Conservation (phyloP, 2,329 filamentous ascomycete species). For the Ascochyta rabiei region DNA sequence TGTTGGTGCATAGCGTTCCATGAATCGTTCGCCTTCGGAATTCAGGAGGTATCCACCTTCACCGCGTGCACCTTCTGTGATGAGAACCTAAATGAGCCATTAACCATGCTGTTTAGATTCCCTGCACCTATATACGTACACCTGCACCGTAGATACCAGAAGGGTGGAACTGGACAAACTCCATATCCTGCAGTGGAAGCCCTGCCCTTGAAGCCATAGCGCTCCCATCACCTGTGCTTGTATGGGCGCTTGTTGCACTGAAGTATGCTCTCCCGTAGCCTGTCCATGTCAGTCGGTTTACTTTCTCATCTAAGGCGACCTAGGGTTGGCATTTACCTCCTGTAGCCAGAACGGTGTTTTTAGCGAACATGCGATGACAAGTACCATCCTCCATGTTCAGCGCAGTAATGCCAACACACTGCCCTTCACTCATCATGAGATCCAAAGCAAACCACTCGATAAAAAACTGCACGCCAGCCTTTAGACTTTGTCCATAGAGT, state of each 20-base stretch:
- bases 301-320: neutral
- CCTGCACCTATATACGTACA: constrained; percentile 27
- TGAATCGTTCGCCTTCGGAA: constrained; percentile 56
- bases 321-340: constrained; percentile 27
- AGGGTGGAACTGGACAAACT: constrained; percentile 60
- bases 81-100: constrained; percentile 41
- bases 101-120: neutral
- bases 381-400: constrained; percentile 59
- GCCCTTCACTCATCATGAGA: constrained; percentile 56
- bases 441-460: constrained; percentile 59
- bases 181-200: constrained; percentile 57
- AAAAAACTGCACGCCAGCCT: constrained; percentile 57
- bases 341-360: constrained; percentile 57
- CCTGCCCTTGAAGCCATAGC: constrained; percentile 58
- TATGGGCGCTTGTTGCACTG: constrained; percentile 57
- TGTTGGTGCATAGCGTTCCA: constrained; percentile 59
- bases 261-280: constrained; percentile 59
- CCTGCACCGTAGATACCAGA: constrained; percentile 59
- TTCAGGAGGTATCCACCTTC: constrained; percentile 60
- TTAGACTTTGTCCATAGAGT: constrained; percentile 57
- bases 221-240: constrained; percentile 57
- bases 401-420: constrained; percentile 55
- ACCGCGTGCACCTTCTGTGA: constrained; percentile 58
- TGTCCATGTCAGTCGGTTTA: constrained; percentile 13
- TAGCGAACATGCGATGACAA: constrained; percentile 55